Evolutionary conservation across 2,329 filamentous ascomycete species (phyloP), one percentile per base, ranked within the genome.

Genomic region (Helotiales sp.): DNA sequence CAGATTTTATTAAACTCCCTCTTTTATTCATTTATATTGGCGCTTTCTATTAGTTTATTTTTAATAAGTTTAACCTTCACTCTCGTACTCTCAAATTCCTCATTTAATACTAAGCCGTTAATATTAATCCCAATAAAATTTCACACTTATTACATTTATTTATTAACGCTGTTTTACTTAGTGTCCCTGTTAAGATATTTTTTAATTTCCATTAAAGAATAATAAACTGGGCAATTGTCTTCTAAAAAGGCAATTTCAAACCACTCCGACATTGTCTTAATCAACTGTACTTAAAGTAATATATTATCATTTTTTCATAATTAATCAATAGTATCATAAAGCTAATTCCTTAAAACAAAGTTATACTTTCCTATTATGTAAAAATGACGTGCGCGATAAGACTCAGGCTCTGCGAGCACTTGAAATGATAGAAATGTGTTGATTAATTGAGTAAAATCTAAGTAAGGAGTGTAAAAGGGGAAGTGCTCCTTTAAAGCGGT

Each of bases 281-380:
- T 71, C 45, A 71, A 67, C 34, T 72, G 62, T n/a, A 65, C 65
- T 67, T 72, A 60, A 26, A 72, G 67, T 17, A 69, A 69, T 43
- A 65, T 69, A 65, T 71, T 72, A 62, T 70, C 70, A 50, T 69
- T 69, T 61, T 72, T 69, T 69, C 67, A 72, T 57, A 67, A 67
- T 40, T 57, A 57, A 37, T 58, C 24, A 66, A 65, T 67, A 61
- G 30, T 66, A 58, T 70, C 64, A 45, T 71, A 72, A 47, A 71
- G 63, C 63, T 65, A 64, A 58, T 63, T 71, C 55, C 66, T 70
- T 62, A 71, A 63, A 54, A 71, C 60, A 59, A 70, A 49, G 47
- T 58, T 72, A 43, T 66, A 24, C 59, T 68, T 67, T 61, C 54
- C 54, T 52, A 70, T 65, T 11, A 69, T 69, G 37, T 71, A 32